Percentiles rank a stretch among this genome's conserved stretches.
Conservation (phyloP, 2,329 filamentous ascomycete genomes). For the Trichophyton benhamiae region DNA sequence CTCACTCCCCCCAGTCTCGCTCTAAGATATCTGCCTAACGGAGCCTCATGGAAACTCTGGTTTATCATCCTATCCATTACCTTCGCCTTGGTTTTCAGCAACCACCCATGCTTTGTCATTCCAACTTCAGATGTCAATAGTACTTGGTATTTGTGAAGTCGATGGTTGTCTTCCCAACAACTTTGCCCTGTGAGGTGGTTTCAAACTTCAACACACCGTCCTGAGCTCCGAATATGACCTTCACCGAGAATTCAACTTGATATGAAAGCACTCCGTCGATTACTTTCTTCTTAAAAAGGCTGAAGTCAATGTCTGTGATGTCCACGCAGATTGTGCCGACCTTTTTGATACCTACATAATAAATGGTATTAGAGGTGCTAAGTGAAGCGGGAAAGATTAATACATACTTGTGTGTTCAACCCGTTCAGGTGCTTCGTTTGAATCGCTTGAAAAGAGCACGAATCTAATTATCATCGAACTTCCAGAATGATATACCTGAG, state of each 20-base stretch:
- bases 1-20: too few species aligned
- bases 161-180: neutral
- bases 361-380: neutral
- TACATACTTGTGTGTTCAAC: neutral
- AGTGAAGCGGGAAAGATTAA: neutral
- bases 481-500: neutral
- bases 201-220: slow-evolving; percentile 1
- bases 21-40: too few species aligned
- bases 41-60: too few species aligned
- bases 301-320: neutral
- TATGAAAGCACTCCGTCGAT: neutral
- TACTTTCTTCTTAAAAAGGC: neutral
- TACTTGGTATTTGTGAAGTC: neutral
- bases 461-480: neutral
- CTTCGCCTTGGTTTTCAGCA: too few species aligned
- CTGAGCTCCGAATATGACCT: neutral
- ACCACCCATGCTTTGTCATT: neutral
- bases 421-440: neutral
- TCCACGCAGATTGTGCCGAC: neutral
- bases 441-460: neutral
- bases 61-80: neutral
- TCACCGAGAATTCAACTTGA: neutral
- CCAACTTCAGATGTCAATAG: neutral
- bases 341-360: neutral
- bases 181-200: neutral